A percentile compares a stretch with the other conserved stretches of the same genome.
These are phyloP conservation scores for Patellifolia procumbens DNA, from an alignment of 179 eudicot species.

Conservation along the genomic window DNA sequence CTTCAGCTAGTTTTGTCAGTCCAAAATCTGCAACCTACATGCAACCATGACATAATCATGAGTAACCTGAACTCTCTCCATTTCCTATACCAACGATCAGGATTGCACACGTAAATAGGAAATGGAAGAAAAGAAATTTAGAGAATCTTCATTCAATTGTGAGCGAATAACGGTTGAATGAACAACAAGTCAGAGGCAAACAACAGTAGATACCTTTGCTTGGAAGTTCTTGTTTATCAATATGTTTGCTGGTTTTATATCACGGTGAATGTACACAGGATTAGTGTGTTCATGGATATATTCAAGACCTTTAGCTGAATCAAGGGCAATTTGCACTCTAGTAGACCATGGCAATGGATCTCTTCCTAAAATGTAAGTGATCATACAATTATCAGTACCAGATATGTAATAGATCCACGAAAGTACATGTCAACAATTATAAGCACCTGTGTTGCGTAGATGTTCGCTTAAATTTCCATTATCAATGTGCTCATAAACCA, in stretches of 20 bases:
- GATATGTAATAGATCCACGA: neutral
- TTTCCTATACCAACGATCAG: too few species aligned
- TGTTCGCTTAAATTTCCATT: slow-evolving; percentile 68
- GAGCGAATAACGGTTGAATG: slow-evolving; percentile 3
- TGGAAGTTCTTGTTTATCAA: slow-evolving; percentile 52
- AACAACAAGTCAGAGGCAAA: neutral
- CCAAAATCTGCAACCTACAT: slow-evolving; percentile 91
- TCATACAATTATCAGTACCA: slow-evolving; percentile 11
- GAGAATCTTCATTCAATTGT: too few species aligned
- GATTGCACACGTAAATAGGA: too few species aligned
- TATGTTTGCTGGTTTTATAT: slow-evolving; percentile 68
- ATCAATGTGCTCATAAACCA: slow-evolving; percentile 63
- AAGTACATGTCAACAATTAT: neutral
- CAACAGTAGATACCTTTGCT: slow-evolving; percentile 49
- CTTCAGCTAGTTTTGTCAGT: slow-evolving; percentile 59
- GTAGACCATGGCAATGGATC: slow-evolving; percentile 60
- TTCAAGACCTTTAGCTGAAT: slow-evolving; percentile 78
- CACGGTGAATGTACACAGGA: slow-evolving; percentile 70
- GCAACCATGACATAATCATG: slow-evolving; percentile 18
- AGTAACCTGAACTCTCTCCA: too few species aligned
- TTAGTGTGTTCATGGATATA: slow-evolving; percentile 76
- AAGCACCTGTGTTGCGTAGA: slow-evolving; percentile 51
- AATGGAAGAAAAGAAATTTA: too few species aligned
- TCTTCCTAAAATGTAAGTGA: slow-evolving; percentile 32
- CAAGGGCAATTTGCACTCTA: slow-evolving; percentile 78